These are phyloP conservation scores for Hymenoscyphus linearis DNA, from an alignment of 2,329 filamentous ascomycete species.

Conservation along the genomic window DNA sequence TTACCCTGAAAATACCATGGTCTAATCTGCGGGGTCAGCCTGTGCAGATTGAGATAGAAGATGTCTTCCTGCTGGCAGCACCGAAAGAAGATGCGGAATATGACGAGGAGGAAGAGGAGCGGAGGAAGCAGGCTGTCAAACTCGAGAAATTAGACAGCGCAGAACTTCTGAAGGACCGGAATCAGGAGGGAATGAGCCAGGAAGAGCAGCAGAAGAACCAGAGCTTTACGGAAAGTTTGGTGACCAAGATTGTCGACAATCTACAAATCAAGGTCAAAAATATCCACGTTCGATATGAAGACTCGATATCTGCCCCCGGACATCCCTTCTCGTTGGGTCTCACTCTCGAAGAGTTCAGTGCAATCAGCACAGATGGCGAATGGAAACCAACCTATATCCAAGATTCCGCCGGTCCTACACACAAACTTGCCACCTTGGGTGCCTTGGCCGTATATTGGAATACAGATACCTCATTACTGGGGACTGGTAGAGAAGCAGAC, in stretches of 20 bases:
- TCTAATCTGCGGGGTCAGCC: slow-evolving; percentile 93
- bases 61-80: slow-evolving; percentile 92
- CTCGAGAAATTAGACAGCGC: slow-evolving; percentile 98
- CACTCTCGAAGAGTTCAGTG: slow-evolving; percentile 93
- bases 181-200: slow-evolving; percentile 84
- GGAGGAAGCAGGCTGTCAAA: slow-evolving; percentile 83
- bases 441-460: slow-evolving; percentile 97
- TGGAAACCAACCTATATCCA: slow-evolving; percentile 98
- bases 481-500: slow-evolving; percentile 70
- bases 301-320: slow-evolving; percentile 89
- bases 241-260: slow-evolving; percentile 97
- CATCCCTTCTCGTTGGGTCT: slow-evolving; percentile 92
- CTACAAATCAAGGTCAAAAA: slow-evolving; percentile 97
- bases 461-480: slow-evolving; percentile 80
- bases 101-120: slow-evolving; percentile 86
- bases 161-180: slow-evolving; percentile 87
- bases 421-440: slow-evolving; percentile 89
- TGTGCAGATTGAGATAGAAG: slow-evolving; percentile 90
- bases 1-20: slow-evolving; percentile 94
- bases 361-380: slow-evolving; percentile 87
- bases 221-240: slow-evolving; percentile 91
- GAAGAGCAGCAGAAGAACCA: slow-evolving; percentile 98
- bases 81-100: slow-evolving; percentile 94
- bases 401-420: slow-evolving; percentile 72
- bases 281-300: slow-evolving; percentile 96